Evolutionary conservation across 202 grass and related monocot species (phyloP).

Genomic region (Schoenoplectus triqueter): DNA sequence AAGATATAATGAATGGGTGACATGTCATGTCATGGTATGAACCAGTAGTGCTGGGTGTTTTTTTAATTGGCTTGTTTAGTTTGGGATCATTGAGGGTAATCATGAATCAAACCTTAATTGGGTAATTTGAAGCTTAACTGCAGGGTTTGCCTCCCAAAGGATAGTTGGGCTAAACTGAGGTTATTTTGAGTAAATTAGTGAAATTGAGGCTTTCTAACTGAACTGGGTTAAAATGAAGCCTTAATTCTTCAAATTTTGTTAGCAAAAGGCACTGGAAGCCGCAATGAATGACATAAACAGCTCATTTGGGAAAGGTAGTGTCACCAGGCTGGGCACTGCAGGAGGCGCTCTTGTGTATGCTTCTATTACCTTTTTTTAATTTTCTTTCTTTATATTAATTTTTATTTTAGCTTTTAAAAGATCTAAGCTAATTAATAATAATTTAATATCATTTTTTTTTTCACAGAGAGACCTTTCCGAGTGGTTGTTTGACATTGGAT

Average conservation of each 20-base stretch:
- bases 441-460: not conserved
- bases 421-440: conserved; percentile 32
- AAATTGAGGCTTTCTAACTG: conserved; percentile 15
- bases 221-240: not conserved
- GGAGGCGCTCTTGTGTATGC: conserved; percentile 90
- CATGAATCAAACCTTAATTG: not conserved
- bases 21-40: not conserved
- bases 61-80: not conserved
- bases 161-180: not conserved
- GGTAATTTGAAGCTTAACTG: not conserved
- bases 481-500: conserved; percentile 96
- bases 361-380: conserved; percentile 28
- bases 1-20: not conserved
- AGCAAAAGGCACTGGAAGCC: conserved; percentile 93
- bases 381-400: conserved; percentile 27
- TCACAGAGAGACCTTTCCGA: conserved; percentile 92
- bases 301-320: conserved; percentile 97
- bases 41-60: not conserved
- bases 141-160: not conserved
- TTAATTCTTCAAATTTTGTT: conserved; percentile 44
- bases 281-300: conserved; percentile 99
- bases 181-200: conserved; percentile 34
- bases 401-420: conserved; percentile 12
- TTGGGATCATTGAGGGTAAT: not conserved
- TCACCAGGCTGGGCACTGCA: conserved; percentile 94